Base-by-base conservation (phyloP, 805 yeast genomes). In the Saturnispora galanensis region DNA sequence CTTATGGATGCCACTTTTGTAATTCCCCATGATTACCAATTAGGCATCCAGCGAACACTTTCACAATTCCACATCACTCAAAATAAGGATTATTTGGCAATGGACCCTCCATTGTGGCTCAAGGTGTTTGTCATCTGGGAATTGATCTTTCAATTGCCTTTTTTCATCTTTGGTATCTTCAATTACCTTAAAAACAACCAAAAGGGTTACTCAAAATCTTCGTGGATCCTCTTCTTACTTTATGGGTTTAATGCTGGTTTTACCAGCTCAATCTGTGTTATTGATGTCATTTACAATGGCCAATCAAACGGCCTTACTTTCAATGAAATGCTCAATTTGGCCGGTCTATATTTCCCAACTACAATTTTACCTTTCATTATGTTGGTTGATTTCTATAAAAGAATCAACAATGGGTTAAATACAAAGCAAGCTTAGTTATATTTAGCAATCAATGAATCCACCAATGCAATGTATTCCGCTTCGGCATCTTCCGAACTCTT, bases 401-500 rank as follows among this genome's bases (percentile, higher is more conserved):
- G 56, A 41, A 49, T 51, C 26, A 21, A 21, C 4, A 17, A 31
- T 5, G 29, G 36, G 26, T 31, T 48, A 34, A 2, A 31, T 39
- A 31, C 26, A 21, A 26, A 36, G 15, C 13, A 38, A 15, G n/a
- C 13, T 11, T 33, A 33, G 35, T 34, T 62, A 62, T 76, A 74
- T 57, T 74, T 74, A 44, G 70, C 75, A 48, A 75, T 65, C 68
- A 84, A 70, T 59, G 74, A 75, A 54, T 77, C 78, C 44, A 78
- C 90, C 37, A 83, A 67, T 9, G 63, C 81, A 58, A 84, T 84
- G 70, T 84, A 78, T 65, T 87, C 73, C 56, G 73, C 52, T 73
- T 90, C 97, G 49, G 98, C 98, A 31, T 87, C 97, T 55, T 78
- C 95, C 67, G 84, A 84, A 35, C 87, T 67, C 49, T 76, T 76